phyloP scores from a whole-genome alignment of 129 eudicot genomes.

The Helianthus tuberosus region DNA sequence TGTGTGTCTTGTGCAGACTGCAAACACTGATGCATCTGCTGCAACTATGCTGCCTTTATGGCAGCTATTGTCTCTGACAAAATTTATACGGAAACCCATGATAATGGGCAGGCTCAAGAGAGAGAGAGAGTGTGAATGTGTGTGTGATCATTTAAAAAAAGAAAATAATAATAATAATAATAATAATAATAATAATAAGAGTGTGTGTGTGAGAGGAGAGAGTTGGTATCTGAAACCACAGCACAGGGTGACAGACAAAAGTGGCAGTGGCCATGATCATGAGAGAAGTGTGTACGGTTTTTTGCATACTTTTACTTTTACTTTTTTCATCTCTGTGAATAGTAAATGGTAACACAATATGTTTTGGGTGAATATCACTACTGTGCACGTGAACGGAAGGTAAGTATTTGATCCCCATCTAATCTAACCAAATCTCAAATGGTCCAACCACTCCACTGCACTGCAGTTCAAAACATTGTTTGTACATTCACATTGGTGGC shows the following conservation, averaged over 20 bases:
- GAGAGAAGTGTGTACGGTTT: constrained; percentile 43
- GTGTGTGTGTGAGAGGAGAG: constrained; percentile 27
- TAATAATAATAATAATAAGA: neutral
- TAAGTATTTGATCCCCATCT: too few relatives aligned
- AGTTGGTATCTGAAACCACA: constrained; percentile 49
- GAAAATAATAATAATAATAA: neutral
- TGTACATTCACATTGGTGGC: neutral
- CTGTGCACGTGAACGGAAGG: neutral
- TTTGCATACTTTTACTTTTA: constrained; percentile 36
- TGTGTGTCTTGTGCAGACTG: constrained; percentile 63
- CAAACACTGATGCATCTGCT: constrained; percentile 54
- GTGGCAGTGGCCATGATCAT: constrained; percentile 39
- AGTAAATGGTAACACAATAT: constrained; percentile 19
- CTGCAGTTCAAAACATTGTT: neutral
- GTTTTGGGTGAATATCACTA: neutral
- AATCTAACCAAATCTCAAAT: constrained; percentile 1
- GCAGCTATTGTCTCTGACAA: constrained; percentile 80
- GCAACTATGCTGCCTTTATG: constrained; percentile 65
- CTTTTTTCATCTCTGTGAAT: constrained; percentile 17
- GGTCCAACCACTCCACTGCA: neutral
- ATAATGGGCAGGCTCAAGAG: constrained; percentile 39
- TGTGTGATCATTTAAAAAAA: neutral
- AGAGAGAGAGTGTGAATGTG: neutral
- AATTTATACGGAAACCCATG: constrained; percentile 69
- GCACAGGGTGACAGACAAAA: constrained; percentile 42